Percentiles rank a stretch among this genome's conserved stretches.
phyloP scores from a whole-genome alignment of 2,329 filamentous ascomycete species.

The Huntiella bhutanensis region DNA sequence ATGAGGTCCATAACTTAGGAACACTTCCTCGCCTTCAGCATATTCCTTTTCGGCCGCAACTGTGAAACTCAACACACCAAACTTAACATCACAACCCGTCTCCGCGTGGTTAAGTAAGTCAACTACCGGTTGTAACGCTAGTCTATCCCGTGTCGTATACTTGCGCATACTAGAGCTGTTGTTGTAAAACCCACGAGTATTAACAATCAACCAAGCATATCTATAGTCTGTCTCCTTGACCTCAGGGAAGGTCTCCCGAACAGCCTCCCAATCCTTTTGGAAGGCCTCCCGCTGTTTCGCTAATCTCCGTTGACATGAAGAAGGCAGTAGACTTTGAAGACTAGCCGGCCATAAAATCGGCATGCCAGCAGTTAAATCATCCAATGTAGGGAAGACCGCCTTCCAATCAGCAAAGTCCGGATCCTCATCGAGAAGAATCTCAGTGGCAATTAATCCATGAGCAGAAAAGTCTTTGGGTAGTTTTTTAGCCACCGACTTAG shows the following conservation, averaged over 20 bases:
- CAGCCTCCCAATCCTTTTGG: constrained; percentile 21
- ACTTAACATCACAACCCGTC: constrained; percentile 31
- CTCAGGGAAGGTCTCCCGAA: constrained; percentile 17
- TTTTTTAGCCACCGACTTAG: constrained; percentile 29
- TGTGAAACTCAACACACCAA: constrained; percentile 31
- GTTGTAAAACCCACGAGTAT: constrained; percentile 45
- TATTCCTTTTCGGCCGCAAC: constrained; percentile 34
- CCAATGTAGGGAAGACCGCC: constrained; percentile 43
- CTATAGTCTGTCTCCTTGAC: constrained; percentile 25
- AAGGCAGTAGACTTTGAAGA: constrained; percentile 29
- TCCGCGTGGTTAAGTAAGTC: constrained; percentile 49
- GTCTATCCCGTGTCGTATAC: constrained; percentile 33
- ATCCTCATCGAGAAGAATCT: constrained; percentile 24
- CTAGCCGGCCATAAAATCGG: constrained; percentile 29
- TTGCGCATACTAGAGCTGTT: constrained; percentile 25
- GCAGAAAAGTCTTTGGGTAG: constrained; percentile 38
- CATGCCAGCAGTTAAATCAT: constrained; percentile 33
- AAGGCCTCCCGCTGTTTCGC: constrained; percentile 30
- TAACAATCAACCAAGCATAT: constrained; percentile 41
- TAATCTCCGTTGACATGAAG: constrained; percentile 26
- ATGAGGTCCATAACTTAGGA: constrained; percentile 51
- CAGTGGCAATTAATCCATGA: constrained; percentile 55
- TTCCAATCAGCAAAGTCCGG: constrained; percentile 38
- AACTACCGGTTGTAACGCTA: constrained; percentile 52
- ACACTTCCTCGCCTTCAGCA: constrained; percentile 41